These are phyloP conservation scores for Eucalyptus brandiana DNA, from an alignment of 345 rosid genomes.

Conservation along the genomic window DNA sequence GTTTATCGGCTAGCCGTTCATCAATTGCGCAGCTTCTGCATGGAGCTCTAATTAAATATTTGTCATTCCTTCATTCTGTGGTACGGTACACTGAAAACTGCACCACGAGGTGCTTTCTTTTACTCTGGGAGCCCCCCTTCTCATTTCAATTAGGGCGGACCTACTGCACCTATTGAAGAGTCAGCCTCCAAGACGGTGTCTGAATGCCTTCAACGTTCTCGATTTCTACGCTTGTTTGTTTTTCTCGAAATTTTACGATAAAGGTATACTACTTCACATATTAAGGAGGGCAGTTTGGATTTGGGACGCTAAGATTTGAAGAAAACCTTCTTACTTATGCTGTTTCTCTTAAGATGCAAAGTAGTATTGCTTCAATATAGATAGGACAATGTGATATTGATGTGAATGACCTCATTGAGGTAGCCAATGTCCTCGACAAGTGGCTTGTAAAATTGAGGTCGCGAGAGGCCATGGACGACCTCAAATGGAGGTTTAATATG, in stretches of 20 bases:
- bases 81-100: not conserved
- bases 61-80: not conserved
- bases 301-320: not conserved
- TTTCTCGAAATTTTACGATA: not conserved
- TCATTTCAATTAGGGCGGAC: not conserved
- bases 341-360: not conserved
- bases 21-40: not conserved
- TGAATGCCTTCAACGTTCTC: not conserved
- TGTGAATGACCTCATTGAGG: not conserved
- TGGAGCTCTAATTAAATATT: not conserved
- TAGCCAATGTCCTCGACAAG: not conserved
- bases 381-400: not conserved
- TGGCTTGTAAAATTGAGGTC: not conserved
- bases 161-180: not conserved
- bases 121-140: not conserved
- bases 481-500: not conserved
- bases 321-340: not conserved
- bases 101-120: not conserved
- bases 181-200: not conserved
- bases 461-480: not conserved
- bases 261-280: not conserved
- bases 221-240: not conserved
- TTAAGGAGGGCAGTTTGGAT: not conserved
- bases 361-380: not conserved
- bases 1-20: not conserved